Conservation (phyloP, 805 yeast genomes). For the Starmerella stigmatis region DNA sequence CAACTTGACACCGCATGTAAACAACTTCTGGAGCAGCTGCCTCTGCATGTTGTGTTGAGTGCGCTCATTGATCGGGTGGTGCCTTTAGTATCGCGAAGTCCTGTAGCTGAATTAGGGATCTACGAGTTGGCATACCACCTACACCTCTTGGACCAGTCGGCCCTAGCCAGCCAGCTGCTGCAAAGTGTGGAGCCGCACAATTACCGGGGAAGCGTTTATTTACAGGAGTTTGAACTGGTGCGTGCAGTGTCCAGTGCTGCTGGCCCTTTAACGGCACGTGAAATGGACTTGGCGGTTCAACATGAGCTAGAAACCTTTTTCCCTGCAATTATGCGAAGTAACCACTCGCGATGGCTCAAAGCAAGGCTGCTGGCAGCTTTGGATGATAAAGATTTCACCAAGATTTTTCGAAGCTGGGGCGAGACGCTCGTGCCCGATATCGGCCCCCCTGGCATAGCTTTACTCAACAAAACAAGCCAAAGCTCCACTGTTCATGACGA, state of each 20-base stretch:
- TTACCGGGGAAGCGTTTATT: background rate
- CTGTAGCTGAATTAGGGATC: slow-evolving; percentile 16
- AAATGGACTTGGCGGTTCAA: background rate
- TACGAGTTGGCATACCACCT: slow-evolving; percentile 17
- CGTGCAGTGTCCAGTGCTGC: background rate
- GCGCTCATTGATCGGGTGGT: slow-evolving; percentile 16
- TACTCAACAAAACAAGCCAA: background rate
- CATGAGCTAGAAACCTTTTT: background rate
- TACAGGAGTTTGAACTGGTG: background rate
- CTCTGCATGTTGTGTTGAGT: slow-evolving; percentile 15
- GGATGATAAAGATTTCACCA: slow-evolving; percentile 1
- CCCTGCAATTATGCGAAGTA: background rate
- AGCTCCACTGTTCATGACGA: background rate
- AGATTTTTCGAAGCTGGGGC: slow-evolving; percentile 11
- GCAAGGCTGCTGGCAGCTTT: slow-evolving; percentile 13
- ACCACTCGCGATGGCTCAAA: slow-evolving; percentile 18
- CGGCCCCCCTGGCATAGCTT: background rate
- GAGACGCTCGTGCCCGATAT: background rate
- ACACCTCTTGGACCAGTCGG: slow-evolving; percentile 13
- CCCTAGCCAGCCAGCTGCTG: slow-evolving; percentile 21
- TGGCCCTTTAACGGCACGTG: background rate
- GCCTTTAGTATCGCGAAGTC: slow-evolving; percentile 9
- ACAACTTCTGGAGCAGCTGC: slow-evolving; percentile 13
- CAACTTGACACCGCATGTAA: slow-evolving; percentile 11
- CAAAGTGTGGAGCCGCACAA: slow-evolving; percentile 1